Percentiles rank a stretch among this genome's conserved stretches.
These are phyloP conservation scores for Pseudogymnoascus sp. DNA, from an alignment of 2,329 filamentous ascomycete genomes.

Conservation along the genomic window DNA sequence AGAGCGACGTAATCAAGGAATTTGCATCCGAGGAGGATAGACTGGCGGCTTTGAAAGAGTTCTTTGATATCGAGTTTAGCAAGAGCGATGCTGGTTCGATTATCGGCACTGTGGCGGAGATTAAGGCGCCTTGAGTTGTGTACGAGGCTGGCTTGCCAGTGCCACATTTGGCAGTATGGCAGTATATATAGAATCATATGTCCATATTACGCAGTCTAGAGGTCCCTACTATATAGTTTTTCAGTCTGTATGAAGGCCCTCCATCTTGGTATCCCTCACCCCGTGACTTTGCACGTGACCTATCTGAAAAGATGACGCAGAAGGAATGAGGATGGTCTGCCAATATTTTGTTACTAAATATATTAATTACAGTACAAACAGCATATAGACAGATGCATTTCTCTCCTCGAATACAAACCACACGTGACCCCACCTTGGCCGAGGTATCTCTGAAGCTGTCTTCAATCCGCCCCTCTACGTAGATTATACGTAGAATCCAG, in stretches of 20 bases:
- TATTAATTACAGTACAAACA: neutral
- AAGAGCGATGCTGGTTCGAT: neutral
- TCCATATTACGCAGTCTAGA: too few species aligned
- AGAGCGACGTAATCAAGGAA: neutral
- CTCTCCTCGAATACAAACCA: neutral
- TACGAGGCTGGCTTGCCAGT: neutral
- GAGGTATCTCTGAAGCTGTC: neutral
- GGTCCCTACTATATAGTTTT: too few species aligned
- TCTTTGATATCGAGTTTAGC: neutral
- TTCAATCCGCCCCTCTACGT: neutral
- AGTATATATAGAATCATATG: too few species aligned
- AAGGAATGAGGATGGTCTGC: neutral
- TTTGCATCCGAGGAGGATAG: neutral
- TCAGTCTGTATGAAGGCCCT: too few species aligned
- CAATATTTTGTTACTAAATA: neutral
- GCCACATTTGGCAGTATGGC: too few species aligned
- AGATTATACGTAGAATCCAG: neutral
- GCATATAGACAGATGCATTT: neutral
- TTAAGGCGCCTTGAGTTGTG: neutral
- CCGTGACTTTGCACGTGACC: too few species aligned
- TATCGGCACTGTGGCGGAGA: neutral
- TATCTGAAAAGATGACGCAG: neutral
- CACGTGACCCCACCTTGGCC: neutral
- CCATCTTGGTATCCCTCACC: too few species aligned
- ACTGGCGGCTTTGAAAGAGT: neutral